Conservation (phyloP, 106 monocot species). For the Dendrobium chrysotoxum region DNA sequence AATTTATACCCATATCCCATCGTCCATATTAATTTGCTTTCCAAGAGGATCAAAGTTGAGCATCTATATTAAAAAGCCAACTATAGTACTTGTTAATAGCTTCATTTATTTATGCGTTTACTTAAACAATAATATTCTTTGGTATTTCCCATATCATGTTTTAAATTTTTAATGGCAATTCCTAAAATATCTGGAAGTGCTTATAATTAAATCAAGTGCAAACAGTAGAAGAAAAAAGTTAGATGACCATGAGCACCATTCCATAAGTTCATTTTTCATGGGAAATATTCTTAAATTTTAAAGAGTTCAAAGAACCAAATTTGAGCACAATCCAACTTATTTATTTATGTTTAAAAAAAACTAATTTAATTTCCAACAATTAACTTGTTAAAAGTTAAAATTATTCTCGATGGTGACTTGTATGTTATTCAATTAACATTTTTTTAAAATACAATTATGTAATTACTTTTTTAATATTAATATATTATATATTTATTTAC, state of each 20-base stretch:
- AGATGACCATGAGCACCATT: neutral
- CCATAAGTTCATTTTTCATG: neutral
- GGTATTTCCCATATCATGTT: neutral
- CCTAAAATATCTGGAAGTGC: neutral
- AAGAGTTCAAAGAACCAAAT: too few species aligned
- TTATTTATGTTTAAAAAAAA: too few species aligned
- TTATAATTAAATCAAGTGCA: neutral
- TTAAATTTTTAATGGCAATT: neutral
- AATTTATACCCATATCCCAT: neutral
- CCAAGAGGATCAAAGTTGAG: neutral
- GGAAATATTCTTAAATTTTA: too few species aligned
- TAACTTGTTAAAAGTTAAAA: too few species aligned
- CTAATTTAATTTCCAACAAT: too few species aligned
- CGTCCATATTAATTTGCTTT: neutral
- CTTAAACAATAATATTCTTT: neutral
- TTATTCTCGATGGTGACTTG: too few species aligned
- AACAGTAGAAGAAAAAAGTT: neutral
- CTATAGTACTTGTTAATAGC: neutral
- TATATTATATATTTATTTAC: too few species aligned
- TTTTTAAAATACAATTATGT: too few species aligned
- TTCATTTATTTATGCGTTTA: too few species aligned
- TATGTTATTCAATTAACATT: too few species aligned
- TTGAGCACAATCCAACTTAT: too few species aligned
- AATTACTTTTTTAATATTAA: too few species aligned
- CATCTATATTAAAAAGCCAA: neutral